phyloP scores from a whole-genome alignment of 2,329 filamentous ascomycete genomes.

The Fusarium poae region DNA sequence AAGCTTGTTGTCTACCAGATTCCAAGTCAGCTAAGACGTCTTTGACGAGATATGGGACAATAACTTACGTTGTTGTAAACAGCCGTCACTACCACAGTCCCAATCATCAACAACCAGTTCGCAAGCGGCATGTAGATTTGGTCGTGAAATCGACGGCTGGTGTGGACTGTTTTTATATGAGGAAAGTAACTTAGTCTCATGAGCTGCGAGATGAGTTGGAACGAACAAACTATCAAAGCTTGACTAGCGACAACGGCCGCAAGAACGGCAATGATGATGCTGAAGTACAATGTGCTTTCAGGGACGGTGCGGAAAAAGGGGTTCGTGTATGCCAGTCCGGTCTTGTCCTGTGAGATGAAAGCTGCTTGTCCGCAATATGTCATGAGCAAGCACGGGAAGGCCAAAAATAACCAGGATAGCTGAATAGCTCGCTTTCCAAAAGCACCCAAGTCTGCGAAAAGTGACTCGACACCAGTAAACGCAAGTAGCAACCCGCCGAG shows the following conservation, averaged over 20 bases:
- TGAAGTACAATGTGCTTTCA: constrained; percentile 75
- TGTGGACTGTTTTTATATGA: constrained; percentile 79
- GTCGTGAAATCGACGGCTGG: constrained; percentile 76
- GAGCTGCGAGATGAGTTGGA: constrained; percentile 77
- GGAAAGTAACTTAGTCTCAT: constrained; percentile 81
- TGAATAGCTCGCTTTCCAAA: constrained; percentile 79
- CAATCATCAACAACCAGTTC: constrained; percentile 83
- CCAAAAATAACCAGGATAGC: constrained; percentile 77
- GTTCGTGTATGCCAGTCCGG: constrained; percentile 61
- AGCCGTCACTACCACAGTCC: constrained; percentile 79
- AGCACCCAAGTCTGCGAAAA: constrained; percentile 83
- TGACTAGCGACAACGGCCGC: constrained; percentile 82
- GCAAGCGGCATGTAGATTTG: constrained; percentile 82
- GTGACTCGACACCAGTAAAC: constrained; percentile 83
- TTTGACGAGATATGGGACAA: background rate
- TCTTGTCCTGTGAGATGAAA: constrained; percentile 72
- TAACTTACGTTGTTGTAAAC: constrained; percentile 75
- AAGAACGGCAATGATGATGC: constrained; percentile 75
- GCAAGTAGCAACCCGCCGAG: constrained; percentile 79
- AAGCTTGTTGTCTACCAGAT: constrained; percentile 68
- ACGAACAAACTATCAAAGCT: constrained; percentile 81
- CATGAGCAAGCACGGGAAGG: constrained; percentile 74
- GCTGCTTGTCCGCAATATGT: constrained; percentile 81
- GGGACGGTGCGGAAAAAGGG: constrained; percentile 81
- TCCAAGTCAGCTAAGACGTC: background rate